Conservation (phyloP, 371 early-diverging fungal species). For the Circinella umbellata region DNA sequence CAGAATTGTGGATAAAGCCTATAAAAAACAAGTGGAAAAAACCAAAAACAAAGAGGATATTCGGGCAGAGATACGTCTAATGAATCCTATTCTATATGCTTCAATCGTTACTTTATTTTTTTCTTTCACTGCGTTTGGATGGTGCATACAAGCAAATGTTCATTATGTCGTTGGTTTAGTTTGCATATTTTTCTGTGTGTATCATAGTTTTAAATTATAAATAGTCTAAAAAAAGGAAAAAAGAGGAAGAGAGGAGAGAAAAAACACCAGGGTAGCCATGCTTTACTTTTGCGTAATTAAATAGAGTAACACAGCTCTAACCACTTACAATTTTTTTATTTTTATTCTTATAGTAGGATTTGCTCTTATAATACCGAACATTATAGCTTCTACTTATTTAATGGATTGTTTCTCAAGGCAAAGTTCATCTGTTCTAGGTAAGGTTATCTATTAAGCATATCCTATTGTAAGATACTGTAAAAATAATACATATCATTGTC, state of each 20-base stretch:
- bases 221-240: no score
- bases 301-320: not conserved
- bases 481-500: no score
- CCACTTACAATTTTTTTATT: no score
- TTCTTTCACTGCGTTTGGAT: conserved; percentile 43
- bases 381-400: conserved; percentile 41
- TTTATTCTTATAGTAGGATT: conserved; percentile 31
- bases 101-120: conserved; percentile 23
- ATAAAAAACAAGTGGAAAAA: conserved; percentile 25
- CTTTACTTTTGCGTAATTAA: no score
- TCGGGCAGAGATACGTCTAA: conserved; percentile 46
- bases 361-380: conserved; percentile 35
- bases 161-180: conserved; percentile 48
- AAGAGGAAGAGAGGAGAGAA: no score
- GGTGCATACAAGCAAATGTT: conserved; percentile 44
- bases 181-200: conserved; percentile 42
- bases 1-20: conserved; percentile 35
- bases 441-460: not conserved
- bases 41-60: conserved; percentile 19
- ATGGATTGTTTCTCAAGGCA: conserved; percentile 46
- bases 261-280: no score
- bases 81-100: conserved; percentile 24
- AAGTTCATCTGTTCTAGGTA: conserved; percentile 49
- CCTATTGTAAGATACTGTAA: no score
- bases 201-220: not conserved